Percentiles rank a stretch among this genome's conserved stretches.
These are phyloP conservation scores for Ilex paraguariensis DNA, from an alignment of 305 asterid genomes.

Conservation along the genomic window DNA sequence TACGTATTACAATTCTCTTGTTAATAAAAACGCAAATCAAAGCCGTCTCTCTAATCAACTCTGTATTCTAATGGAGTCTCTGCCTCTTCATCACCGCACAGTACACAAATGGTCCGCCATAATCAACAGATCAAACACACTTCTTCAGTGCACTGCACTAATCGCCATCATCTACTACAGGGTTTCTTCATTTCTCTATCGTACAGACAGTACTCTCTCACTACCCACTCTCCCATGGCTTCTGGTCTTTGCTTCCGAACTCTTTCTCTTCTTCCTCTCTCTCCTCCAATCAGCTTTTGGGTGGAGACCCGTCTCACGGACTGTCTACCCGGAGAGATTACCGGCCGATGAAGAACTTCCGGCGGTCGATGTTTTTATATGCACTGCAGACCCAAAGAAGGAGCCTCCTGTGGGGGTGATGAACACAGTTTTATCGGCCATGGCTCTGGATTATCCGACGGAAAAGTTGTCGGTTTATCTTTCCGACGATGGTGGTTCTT, in stretches of 20 bases:
- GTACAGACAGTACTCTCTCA: neutral
- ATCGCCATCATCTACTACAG: slow-evolving; percentile 32
- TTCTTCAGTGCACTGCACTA: slow-evolving; percentile 35
- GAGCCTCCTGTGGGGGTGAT: slow-evolving; percentile 41
- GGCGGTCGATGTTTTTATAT: slow-evolving; percentile 31
- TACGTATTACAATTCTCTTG: no score
- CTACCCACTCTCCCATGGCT: slow-evolving; percentile 13
- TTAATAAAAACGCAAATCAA: no score
- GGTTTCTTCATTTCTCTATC: slow-evolving; percentile 10
- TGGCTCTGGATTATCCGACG: slow-evolving; percentile 41
- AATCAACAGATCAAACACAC: slow-evolving; percentile 28
- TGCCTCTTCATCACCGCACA: slow-evolving; percentile 10
- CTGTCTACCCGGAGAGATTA: slow-evolving; percentile 26
- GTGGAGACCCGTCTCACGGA: slow-evolving; percentile 30
- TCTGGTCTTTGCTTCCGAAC: slow-evolving; percentile 28
- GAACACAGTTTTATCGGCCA: slow-evolving; percentile 39
- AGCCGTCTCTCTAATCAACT: no score
- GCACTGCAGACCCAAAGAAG: slow-evolving; percentile 39
- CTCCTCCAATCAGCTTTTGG: slow-evolving; percentile 16
- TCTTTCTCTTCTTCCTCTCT: slow-evolving; percentile 27
- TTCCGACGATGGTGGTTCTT: slow-evolving; percentile 41
- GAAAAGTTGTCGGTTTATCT: slow-evolving; percentile 34
- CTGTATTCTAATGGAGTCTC: slow-evolving; percentile 8
- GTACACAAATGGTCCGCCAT: slow-evolving; percentile 1
- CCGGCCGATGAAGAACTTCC: slow-evolving; percentile 33